Base-by-base conservation (phyloP, 192 early-diverging fungal species). In the Diversispora epigaea region DNA sequence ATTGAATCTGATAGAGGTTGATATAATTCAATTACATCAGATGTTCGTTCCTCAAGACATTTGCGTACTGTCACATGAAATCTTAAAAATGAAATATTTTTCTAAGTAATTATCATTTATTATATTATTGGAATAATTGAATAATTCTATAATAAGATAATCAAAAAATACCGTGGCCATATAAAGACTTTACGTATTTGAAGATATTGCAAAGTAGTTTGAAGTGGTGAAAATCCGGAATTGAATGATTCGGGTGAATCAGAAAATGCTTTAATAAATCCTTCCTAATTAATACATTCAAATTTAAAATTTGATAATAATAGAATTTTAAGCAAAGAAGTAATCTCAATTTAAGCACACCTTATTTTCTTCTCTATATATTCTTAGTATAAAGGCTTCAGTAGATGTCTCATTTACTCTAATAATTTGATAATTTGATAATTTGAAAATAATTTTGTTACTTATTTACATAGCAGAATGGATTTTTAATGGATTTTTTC, bases 221-320 rank as follows among this genome's bases (percentile, higher is more conserved):
- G 95, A 8, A 98, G 78, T 22, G 95, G 95, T 62, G 92, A 89
- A 74, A 97, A 91, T 25, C 95, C 95, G 69, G 85, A 70, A 0
- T 87, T 86, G 73, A 99, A 93, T 0, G 87, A 68, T 68, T 95
- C 93, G 9, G 96, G 94, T 19, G 86, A 81, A 68, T 98, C 95
- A 47, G 94, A 94, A 62, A 99, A 91, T 0, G 95, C 97, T 77
- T 96, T 96, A 79, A 99, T 94, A 68, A 97, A 98, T 4, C 91
- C 92, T 57, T 86, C 73, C 57, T 90, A 7, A 58, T 58, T 25
- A 10, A 22, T 32, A 2, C 25, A 32, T 32, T 32, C 25, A 1
- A 39, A 60, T 22, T 2, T 15, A 25, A 15, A 63, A 32, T 10
- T 15, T 3, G 22, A 41, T 6, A 43, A 63, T 7, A 66, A 76